Conservation (phyloP, 768 basidiomycete species). For the Crassisporium funariophilum region DNA sequence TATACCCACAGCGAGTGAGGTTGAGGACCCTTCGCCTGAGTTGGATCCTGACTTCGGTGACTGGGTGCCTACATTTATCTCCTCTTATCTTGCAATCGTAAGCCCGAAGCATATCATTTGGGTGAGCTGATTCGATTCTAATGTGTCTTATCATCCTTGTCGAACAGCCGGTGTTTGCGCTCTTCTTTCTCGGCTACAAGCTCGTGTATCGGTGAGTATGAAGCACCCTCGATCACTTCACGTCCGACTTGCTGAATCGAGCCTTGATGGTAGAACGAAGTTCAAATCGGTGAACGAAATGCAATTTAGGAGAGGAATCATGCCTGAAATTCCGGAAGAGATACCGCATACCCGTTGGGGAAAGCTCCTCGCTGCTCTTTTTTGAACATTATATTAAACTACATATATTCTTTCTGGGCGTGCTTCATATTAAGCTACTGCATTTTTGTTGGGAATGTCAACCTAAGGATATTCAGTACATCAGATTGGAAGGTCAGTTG, state of each 20-base stretch:
- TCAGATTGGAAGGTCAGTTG: too few species aligned
- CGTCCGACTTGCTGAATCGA: neutral
- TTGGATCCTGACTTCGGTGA: constrained; percentile 14
- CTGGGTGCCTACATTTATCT: constrained; percentile 20
- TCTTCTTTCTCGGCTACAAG: constrained; percentile 17
- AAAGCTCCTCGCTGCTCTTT: constrained; percentile 15
- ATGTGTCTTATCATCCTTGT: neutral
- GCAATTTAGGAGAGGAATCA: constrained; percentile 14
- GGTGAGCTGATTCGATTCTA: neutral
- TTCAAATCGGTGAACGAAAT: constrained; percentile 15
- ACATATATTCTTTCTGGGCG: too few species aligned
- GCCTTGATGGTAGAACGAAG: constrained; percentile 11
- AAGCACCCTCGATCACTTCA: too few species aligned
- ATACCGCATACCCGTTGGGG: constrained; percentile 13
- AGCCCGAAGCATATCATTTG: neutral
- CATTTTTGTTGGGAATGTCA: too few species aligned
- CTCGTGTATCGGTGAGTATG: constrained; percentile 14
- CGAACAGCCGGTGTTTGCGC: constrained; percentile 14
- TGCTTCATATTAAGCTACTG: too few species aligned
- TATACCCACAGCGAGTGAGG: constrained; percentile 9
- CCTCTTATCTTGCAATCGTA: constrained; percentile 19
- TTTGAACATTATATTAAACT: too few species aligned
- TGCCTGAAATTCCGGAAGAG: constrained; percentile 15
- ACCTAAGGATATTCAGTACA: too few species aligned
- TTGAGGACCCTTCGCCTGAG: constrained; percentile 9